Evolutionary conservation across 192 early-diverging fungal species (phyloP), one percentile per base, ranked within the genome.

Genomic region (Endogone sp.): DNA sequence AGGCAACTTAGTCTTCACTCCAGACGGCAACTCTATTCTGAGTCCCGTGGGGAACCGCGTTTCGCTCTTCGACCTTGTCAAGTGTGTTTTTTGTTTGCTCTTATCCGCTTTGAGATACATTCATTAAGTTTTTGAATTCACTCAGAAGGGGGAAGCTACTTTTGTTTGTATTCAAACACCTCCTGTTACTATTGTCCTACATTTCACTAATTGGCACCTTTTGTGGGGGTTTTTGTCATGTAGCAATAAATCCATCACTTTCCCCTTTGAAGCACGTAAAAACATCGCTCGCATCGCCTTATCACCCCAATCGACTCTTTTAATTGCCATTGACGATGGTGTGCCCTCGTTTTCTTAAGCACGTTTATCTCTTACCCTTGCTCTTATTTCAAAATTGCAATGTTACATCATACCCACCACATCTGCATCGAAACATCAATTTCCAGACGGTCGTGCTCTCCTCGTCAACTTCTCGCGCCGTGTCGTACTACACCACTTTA

Each of bases 21-120:
- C 95, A 25, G 96, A 97, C 73, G 95, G 95, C 24, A 95, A 98
- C 79, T 90, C 90, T 16, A 75, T 99, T 56, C 68, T 97, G 29
- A 96, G 93, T 78, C 94, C 97, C 0, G 98, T 99, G 8, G 98
- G 98, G 59, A 99, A 99, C 84, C 82, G 94, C 59, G 89, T 98
- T 0, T 92, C 95, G 0, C 86, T 97, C 24, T 99, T 98, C 77
- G 96, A 99, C 80, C 90, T 99, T 58, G 90, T 94, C 68, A 92
- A 91, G 94, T 95, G 82, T 67, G 86, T 77, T 21, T 25, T 22
- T 8, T 6, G 26, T 26, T 22, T 6, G 2, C 13, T 31, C 13
- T 22, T 6, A 27, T 55, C 63, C 22, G 28, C 29, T 8, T 8
- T 26, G 56, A 1, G 20, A 4, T 28, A n/a, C n/a, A n/a, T n/a